Evolutionary conservation across 495 filamentous ascomycete species (phyloP), one percentile per base, ranked within the genome.

Genomic region (Xylaria intraflava): DNA sequence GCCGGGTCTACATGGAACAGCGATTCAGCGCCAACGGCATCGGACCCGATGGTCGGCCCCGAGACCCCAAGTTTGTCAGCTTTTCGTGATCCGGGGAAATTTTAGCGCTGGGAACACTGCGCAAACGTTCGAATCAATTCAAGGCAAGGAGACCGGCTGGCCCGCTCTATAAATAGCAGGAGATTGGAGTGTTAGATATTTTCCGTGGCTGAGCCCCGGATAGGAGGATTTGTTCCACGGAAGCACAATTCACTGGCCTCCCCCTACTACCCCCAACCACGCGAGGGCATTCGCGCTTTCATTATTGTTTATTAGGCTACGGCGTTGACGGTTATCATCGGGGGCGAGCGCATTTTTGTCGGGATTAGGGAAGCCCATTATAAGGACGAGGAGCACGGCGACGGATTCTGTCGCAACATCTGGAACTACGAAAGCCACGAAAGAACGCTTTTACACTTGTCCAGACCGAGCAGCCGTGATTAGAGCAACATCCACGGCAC

Each of bases 51-150:
- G 93, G 94, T 30, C 71, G 82, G 62, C 93, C 93, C 46, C 82
- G 83, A 66, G 93, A 96, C 78, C 89, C 90, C 51, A 96, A 95
- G 75, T 94, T 95, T 65, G 89, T 96, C 10, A 91, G 87, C 50
- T 96, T 96, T 69, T 93, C 88, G 23, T 94, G 47, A 65, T 24
- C 24, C 12, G 17, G 33, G n/a, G 20, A 43, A 2, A 33, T 38
- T 20, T 12, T 12, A 22, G 38, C 12, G 22, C 20, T 11, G 9
- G 5, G 20, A 10, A 43, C 6, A 12, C 24, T 3, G 3, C 20
- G 41, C 41, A 16, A 11, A 26, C 14, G 20, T 19, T 19, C 3
- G 41, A 2, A 11, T n/a, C 6, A 20, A 26, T 17, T 2, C 7
- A n/a, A 6, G 41, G 6, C 12, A 36, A 22, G 19, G 14, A 24